Percentiles rank a stretch among this genome's conserved stretches.
phyloP scores from a whole-genome alignment of 2,329 filamentous ascomycete species.

The Stachybotrys elegans region DNA sequence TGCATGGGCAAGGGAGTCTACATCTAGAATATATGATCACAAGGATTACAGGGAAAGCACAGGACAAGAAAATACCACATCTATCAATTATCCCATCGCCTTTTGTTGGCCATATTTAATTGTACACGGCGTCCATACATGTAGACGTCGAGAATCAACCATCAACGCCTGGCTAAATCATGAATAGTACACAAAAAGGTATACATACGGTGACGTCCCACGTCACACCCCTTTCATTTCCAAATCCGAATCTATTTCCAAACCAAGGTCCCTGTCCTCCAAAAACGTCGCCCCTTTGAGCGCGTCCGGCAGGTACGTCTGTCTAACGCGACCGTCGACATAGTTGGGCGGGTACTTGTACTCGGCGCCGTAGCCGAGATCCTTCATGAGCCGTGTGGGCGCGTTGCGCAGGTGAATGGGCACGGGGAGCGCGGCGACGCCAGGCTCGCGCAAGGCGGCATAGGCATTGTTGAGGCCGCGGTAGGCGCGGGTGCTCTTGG shows the following conservation, averaged over 20 bases:
- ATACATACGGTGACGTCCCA: background rate
- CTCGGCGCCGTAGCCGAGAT: conserved; percentile 81
- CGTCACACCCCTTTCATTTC: conserved; percentile 26
- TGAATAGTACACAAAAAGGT: background rate
- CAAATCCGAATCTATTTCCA: conserved; percentile 68
- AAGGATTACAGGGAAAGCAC: too few species aligned
- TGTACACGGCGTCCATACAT: too few species aligned
- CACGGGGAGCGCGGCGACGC: conserved; percentile 74
- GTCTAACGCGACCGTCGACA: conserved; percentile 70
- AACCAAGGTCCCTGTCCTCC: conserved; percentile 75
- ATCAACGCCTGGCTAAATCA: background rate
- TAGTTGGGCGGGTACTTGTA: conserved; percentile 99
- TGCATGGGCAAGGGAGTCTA: too few species aligned
- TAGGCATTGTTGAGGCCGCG: conserved; percentile 76
- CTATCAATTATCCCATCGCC: too few species aligned
- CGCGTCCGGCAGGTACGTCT: conserved; percentile 84
- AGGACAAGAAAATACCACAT: too few species aligned
- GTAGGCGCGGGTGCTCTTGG: conserved; percentile 85
- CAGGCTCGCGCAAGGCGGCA: conserved; percentile 74
- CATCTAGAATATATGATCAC: too few species aligned
- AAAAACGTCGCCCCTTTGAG: conserved; percentile 69
- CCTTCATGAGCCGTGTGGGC: conserved; percentile 87
- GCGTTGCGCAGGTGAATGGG: conserved; percentile 88
- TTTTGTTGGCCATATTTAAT: too few species aligned
- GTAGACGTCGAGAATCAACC: too few species aligned